A percentile compares a stretch with the other conserved stretches of the same genome.
phyloP scores from a whole-genome alignment of 345 rosid genomes.

The Sonneratia caseolaris region DNA sequence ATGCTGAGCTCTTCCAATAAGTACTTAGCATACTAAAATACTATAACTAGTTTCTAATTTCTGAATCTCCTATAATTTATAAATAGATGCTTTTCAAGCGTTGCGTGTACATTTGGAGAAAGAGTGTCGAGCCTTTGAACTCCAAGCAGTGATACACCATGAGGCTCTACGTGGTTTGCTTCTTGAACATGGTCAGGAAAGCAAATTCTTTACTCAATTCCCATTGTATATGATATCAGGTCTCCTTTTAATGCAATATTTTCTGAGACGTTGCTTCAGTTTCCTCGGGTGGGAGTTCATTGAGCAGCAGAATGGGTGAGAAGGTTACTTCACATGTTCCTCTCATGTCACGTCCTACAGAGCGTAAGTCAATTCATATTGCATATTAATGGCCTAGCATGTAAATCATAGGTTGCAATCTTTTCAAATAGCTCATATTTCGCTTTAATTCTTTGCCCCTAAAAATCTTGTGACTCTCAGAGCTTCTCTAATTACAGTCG shows the following conservation, averaged over 20 bases:
- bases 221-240: neutral
- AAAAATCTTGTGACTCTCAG: neutral
- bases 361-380: slow-evolving; percentile 47
- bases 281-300: slow-evolving; percentile 30
- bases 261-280: neutral
- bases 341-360: slow-evolving; percentile 65
- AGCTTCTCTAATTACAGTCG: neutral
- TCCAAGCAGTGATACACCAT: slow-evolving; percentile 63
- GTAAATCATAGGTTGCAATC: neutral
- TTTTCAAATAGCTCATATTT: neutral
- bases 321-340: slow-evolving; percentile 54
- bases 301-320: slow-evolving; percentile 19
- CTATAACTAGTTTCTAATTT: neutral
- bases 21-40: neutral
- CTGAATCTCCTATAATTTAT: neutral
- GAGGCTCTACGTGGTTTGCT: slow-evolving; percentile 56
- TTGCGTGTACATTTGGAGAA: slow-evolving; percentile 53
- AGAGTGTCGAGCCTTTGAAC: slow-evolving; percentile 41
- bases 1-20: neutral
- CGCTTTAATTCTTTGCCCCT: neutral
- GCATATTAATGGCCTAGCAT: neutral
- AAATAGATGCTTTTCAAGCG: slow-evolving; percentile 50
- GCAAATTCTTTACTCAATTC: slow-evolving; percentile 6
- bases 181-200: slow-evolving; percentile 27
- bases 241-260: slow-evolving; percentile 2